Evolutionary conservation across 2,329 filamentous ascomycete species (phyloP), one percentile per base, ranked within the genome.

Genomic region (Cytospora schulzeri): DNA sequence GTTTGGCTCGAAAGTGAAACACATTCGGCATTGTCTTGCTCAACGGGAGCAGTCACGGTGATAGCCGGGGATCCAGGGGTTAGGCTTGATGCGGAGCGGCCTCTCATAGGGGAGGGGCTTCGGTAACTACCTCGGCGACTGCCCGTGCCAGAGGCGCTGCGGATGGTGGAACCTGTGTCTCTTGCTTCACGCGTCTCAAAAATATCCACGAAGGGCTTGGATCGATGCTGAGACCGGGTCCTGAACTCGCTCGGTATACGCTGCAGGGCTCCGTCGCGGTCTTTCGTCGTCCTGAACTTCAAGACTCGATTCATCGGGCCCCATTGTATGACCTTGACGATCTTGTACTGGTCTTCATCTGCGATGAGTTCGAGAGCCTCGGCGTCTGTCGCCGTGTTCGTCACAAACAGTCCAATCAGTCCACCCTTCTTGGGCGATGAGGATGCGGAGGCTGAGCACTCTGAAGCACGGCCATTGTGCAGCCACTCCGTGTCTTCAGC

Each of bases 371-470:
- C 88, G 63, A 89, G 89, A 45, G 91, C 90, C 66, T 93, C 91
- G 33, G 97, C 91, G 69, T 94, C 91, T 61, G 86, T 90, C 71
- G 88, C 91, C 26, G 93, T 88, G 72, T 93, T 93, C 79, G 91
- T 91, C 66, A 99, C 88, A 76, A 97, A 99, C 24, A 99, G 85
- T 57, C 91, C 94, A 71, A 92, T 89, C 70, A 90, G 92, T 9
- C 64, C 65, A 70, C 85, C 87, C 72, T 92, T 84, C 22, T 83
- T 78, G 31, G 84, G 79, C 7, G 84, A 83, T 19, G 86, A 83
- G 2, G 86, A 83, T 19, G 86, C 83, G 2, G 86, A 85, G n/a
- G 83, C 77, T 2, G 80, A 77, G 15, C 83, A 78, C 53, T 87
- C 85, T 4, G 82, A 75, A 7, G 80, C 74, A 19, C 83, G 19